Base-by-base conservation (phyloP, 768 basidiomycete genomes). In the Amanita thiersii region DNA sequence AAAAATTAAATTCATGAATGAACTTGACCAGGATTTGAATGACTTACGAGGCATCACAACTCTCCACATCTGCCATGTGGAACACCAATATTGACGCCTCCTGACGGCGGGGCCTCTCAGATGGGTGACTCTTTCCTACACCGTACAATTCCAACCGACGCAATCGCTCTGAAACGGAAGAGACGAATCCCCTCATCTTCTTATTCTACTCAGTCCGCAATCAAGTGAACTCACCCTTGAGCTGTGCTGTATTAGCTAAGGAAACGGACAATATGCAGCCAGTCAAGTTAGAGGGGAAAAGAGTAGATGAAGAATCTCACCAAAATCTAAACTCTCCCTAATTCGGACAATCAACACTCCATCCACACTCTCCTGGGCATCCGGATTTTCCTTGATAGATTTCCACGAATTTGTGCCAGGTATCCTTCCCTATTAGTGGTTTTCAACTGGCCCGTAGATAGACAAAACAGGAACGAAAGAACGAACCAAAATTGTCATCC, bases 351-450 rank as follows among this genome's bases (percentile, higher is more conserved):
- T 93, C 34, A 99, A 64, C 19, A 81, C 80, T 0, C 92, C 91
- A 3, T 83, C 72, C 11, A 81, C 66, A 47, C 78, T 81, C 62
- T 96, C 90, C 50, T 80, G 75, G 0, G 79, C 85, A 41, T 89
- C 87, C 0, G 85, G 81, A 44, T 86, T 81, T 56, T 96, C 91
- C 36, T 84, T 84, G 29, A 99, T 70, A 2, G 94, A 82, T 48
- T 83, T 88, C 91, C 92, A 99, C 41, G 78, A 64, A 44, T 88
- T 78, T 0, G 92, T 94, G 2, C 85, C 86, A 2, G 89, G 92
- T 31, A 97, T 75, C 6, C 85, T 77, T 6, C 93, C 93, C 85
- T 89, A 41, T 5, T 28, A 3, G 31, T 41, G 40, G 0, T 34
- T n/a, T 20, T 20, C 18, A 18, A 2, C n/a, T n/a, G n/a, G n/a